Evolutionary conservation across 768 basidiomycete genomes (phyloP), one percentile per base, ranked within the genome.

Genomic region (Auriscalpium orientale): DNA sequence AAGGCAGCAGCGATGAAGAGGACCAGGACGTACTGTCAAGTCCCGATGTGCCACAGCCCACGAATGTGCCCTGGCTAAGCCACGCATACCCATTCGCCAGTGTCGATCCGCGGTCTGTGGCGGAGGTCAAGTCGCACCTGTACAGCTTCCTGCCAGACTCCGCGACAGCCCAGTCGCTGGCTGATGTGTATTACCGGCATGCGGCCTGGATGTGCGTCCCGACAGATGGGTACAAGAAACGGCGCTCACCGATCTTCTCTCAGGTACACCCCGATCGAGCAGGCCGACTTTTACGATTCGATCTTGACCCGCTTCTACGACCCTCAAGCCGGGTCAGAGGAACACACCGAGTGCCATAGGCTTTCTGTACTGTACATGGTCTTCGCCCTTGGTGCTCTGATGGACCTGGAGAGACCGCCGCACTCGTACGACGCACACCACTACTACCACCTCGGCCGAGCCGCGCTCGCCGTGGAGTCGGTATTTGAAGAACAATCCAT

Each of bases 231-330:
- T 40, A 13, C 20, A 33, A 36, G 44, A 35, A n/a, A 28, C 16
- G 28, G 16, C 47, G 34, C 21, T 9, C 36, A 21, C 33, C 53
- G 33, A 56, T 44, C 45, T 46, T 52, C 21, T 28, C 50, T 22
- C 58, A 85, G 84, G 83, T 86, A 87, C 69, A 78, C 75, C 13
- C 85, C 85, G n/a, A 80, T 87, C 57, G 71, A 77, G 28, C 79
- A 83, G 62, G 62, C 65, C 20, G 84, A 85, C 54, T 84, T 83
- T 59, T 74, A 76, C 49, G 75, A 77, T 47, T 71, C 64, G 20
- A 70, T 85, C 13, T 81, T 81, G 60, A 66, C 69, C 37, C 82
- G 78, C 16, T 68, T 84, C 43, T 85, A 85, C 58, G 75, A 77
- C 55, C 66, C 72, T 12, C 73, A 75, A 49, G 65, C 68, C 1